Conservation (phyloP, 495 filamentous ascomycete species). For the Penicillium ucsense region DNA sequence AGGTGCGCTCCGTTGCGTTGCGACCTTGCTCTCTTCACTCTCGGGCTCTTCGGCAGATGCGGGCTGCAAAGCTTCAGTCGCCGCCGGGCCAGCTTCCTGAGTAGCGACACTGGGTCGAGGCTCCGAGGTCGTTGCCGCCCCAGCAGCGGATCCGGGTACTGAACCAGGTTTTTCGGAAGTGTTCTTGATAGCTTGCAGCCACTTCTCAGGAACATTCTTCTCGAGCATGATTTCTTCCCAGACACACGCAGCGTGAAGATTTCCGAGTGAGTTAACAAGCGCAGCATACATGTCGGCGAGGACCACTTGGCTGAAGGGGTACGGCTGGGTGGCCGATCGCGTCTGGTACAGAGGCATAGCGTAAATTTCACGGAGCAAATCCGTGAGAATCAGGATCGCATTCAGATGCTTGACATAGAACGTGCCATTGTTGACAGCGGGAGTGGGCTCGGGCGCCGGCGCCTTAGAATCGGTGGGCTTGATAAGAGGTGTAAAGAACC, state of each 20-base stretch:
- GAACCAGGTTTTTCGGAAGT: slow-evolving; percentile 37
- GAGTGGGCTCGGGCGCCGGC: slow-evolving; percentile 7
- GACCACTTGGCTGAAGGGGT: slow-evolving; percentile 61
- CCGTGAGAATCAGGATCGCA: slow-evolving; percentile 60
- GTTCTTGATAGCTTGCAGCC: slow-evolving; percentile 53
- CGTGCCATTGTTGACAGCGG: slow-evolving; percentile 50
- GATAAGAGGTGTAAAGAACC: slow-evolving; percentile 60
- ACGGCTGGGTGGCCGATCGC: slow-evolving; percentile 41
- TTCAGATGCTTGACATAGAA: slow-evolving; percentile 66
- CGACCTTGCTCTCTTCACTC: slow-evolving; percentile 26
- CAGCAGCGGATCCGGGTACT: slow-evolving; percentile 32
- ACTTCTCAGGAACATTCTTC: slow-evolving; percentile 53
- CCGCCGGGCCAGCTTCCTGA: slow-evolving; percentile 11
- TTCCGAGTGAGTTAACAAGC: slow-evolving; percentile 61
- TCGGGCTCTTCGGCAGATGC: slow-evolving; percentile 25
- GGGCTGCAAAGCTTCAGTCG: slow-evolving; percentile 13
- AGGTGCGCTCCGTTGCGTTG: slow-evolving; percentile 38
- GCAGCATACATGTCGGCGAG: slow-evolving; percentile 67
- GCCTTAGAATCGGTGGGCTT: slow-evolving; percentile 19
- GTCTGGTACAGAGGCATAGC: slow-evolving; percentile 53
- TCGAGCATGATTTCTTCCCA: slow-evolving; percentile 74
- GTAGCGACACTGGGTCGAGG: slow-evolving; percentile 5
- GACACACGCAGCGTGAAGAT: slow-evolving; percentile 65
- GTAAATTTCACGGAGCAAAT: slow-evolving; percentile 64
- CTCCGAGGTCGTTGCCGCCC: slow-evolving; percentile 3